Evolutionary conservation across 345 rosid species (phyloP), one percentile per base, ranked within the genome.

Genomic region (Euphorbia peplus): DNA sequence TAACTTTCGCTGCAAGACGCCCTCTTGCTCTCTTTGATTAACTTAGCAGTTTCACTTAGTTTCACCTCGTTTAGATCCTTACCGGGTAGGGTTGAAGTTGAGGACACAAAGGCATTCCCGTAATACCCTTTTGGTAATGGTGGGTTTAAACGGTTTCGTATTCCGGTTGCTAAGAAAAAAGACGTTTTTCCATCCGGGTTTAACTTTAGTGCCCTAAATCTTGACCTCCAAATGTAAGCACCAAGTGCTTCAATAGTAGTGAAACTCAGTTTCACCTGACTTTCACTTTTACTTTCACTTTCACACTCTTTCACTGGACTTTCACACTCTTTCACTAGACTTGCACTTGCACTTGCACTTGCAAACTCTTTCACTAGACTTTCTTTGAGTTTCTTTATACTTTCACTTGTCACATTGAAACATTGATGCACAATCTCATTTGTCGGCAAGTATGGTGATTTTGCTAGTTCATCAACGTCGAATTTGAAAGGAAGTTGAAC

Each of bases 221-320:
- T 79, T 63, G 87, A 61, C 69, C 79, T 77, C 90, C 90, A 86
- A 0, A 86, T 71, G 61, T 84, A 75, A 1, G 85, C 85, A 0
- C 80, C 78, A 52, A 86, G 80, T 8, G 76, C 80, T 77, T 86
- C 90, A 18, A 86, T 44, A 13, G 86, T 84, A 0, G 90, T 84
- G 54, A 75, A 74, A 1, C 48, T 64, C 37, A 32, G 6, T 29
- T 48, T 72, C 9, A 54, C n/a, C n/a, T n/a, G 12, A 1, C 0
- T 11, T 14, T 63, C 52, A 4, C 59, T 21, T 25, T 42, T n/a
- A n/a, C n/a, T n/a, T n/a, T n/a, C n/a, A n/a, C n/a, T n/a, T n/a
- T n/a, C 71, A 1, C 18, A 22, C 8, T 73, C 82, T 10, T 74
- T 78, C 1, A 50, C 21, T 19, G 79, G 47, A 4, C 47, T 66